Evolutionary conservation across 352 stramenopile genomes (phyloP), one percentile per base, ranked within the genome.

Genomic region (Elongisporangium senticosum): DNA sequence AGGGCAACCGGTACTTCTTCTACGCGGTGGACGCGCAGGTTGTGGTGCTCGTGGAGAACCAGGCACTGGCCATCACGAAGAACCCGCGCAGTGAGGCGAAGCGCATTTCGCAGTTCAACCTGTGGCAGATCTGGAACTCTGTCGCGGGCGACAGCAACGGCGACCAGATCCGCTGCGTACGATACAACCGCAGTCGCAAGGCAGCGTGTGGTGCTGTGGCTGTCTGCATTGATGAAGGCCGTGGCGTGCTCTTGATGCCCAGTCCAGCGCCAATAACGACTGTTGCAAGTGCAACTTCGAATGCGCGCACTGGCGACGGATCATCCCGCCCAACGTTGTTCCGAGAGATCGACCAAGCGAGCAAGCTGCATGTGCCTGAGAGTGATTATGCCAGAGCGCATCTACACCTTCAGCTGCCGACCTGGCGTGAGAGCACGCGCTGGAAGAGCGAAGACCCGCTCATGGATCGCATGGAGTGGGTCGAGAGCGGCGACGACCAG

Each of bases 381-480:
- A 39, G 33, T 47, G 71, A 87, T 50, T 89, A 90, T 40, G 71
- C 72, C 15, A 87, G 86, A 59, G 54, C 81, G 56, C 83, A 93
- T 69, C 33, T 93, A n/a, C 68, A 90, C 40, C 61, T 93, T 26
- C 68, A 89, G 49, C 55, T 86, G 50, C 79, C 81, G 15, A 75
- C 71, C 23, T 93, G 83, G 83, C 63, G 68, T 5, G 83, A 93
- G 43, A 87, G 74, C 49, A 67, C 84, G 51, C 78, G 83, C 33
- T 93, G 83, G 83, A 75, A 79, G 47, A 75, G 74, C 43, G 83
- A 91, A 3, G 80, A 90, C 53, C 64, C 69, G 6, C 22, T 75
- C 8, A 57, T 92, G 62, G 84, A 74, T 49, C 80, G 78, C n/a
- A 56, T 93, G 37, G 72, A 86, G 64, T 93, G 83, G 83, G 75